A percentile compares a stretch with the other conserved stretches of the same genome.
phyloP scores from a whole-genome alignment of 2,329 filamentous ascomycete genomes.

The Stemphylium vesicarium region DNA sequence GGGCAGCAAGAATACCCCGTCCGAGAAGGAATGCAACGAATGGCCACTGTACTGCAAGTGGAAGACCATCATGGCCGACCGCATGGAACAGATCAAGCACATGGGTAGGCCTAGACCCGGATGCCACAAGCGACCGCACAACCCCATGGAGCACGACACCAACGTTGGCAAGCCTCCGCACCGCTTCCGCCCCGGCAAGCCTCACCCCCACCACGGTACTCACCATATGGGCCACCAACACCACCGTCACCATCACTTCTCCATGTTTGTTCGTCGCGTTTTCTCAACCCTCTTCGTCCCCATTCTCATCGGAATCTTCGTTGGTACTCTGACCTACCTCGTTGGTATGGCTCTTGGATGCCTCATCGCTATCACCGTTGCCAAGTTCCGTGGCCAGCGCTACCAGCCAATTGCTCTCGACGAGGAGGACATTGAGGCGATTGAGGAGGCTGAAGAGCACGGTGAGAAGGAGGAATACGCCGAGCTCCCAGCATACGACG shows the following conservation, averaged over 20 bases:
- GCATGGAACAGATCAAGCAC: conserved; percentile 44
- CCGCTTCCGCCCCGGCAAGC: conserved; percentile 39
- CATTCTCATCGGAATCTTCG: conserved; percentile 70
- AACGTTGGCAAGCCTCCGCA: conserved; percentile 44
- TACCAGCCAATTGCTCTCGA: conserved; percentile 45
- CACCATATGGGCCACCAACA: conserved; percentile 31
- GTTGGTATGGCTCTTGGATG: conserved; percentile 71
- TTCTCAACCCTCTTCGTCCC: conserved; percentile 70
- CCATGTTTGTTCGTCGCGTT: conserved; percentile 56
- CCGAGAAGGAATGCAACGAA: conserved; percentile 43
- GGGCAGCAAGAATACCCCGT: conserved; percentile 23
- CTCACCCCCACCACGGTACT: conserved; percentile 30
- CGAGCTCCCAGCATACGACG: conserved; percentile 46
- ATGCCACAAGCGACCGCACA: conserved; percentile 44
- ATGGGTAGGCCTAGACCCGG: conserved; percentile 40
- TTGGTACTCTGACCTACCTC: conserved; percentile 71
- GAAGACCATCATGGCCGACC: conserved; percentile 47
- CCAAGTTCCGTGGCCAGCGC: conserved; percentile 58
- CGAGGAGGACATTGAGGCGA: conserved; percentile 40
- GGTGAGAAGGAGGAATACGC: conserved; percentile 44
- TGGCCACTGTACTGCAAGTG: conserved; percentile 53
- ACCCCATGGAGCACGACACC: conserved; percentile 40
- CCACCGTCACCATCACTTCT: conserved; percentile 31
- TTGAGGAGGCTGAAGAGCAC: conserved; percentile 30
- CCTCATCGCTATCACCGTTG: conserved; percentile 65